Conservation (phyloP, 225 moss, liverwort and hornwort genomes). For the Physcomitrium patens region DNA sequence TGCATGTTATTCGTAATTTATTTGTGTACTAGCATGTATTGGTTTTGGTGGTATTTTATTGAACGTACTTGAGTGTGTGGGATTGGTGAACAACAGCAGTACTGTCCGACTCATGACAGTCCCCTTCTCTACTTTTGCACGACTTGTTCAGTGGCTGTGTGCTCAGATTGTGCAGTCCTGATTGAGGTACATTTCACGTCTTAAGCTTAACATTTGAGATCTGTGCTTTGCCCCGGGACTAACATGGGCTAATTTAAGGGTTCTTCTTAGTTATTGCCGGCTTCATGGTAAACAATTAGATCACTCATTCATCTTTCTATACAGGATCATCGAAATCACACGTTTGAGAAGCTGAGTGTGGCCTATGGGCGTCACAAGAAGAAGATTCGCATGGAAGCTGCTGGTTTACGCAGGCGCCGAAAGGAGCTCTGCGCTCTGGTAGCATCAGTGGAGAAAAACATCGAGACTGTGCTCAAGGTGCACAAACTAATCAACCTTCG, state of each 20-base stretch:
- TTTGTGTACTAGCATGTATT: too few relatives aligned
- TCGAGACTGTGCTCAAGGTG: conserved; percentile 66
- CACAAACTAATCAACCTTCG: conserved; percentile 12
- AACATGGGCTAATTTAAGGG: neutral
- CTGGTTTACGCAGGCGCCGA: conserved; percentile 57
- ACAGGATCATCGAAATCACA: conserved; percentile 70
- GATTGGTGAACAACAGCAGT: conserved; percentile 55
- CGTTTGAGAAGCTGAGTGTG: conserved; percentile 71
- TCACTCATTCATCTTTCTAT: conserved; percentile 3
- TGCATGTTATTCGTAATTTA: too few relatives aligned
- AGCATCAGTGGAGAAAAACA: conserved; percentile 66
- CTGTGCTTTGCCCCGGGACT: neutral
- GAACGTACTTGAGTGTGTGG: conserved; percentile 19
- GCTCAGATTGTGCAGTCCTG: conserved; percentile 69
- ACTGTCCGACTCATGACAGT: conserved; percentile 69
- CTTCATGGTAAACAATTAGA: neutral
- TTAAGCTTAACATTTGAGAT: neutral
- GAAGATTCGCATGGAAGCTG: conserved; percentile 71
- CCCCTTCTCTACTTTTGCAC: conserved; percentile 76
- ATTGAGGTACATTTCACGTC: conserved; percentile 50
- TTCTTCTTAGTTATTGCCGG: neutral
- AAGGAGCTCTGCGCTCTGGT: conserved; percentile 70
- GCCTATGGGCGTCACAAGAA: conserved; percentile 74
- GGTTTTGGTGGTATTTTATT: conserved; percentile 13
- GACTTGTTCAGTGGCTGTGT: conserved; percentile 68